Percentiles rank a stretch among this genome's conserved stretches.
phyloP scores from a whole-genome alignment of 176 grass and related monocot genomes.

The Musa schizocarpa region DNA sequence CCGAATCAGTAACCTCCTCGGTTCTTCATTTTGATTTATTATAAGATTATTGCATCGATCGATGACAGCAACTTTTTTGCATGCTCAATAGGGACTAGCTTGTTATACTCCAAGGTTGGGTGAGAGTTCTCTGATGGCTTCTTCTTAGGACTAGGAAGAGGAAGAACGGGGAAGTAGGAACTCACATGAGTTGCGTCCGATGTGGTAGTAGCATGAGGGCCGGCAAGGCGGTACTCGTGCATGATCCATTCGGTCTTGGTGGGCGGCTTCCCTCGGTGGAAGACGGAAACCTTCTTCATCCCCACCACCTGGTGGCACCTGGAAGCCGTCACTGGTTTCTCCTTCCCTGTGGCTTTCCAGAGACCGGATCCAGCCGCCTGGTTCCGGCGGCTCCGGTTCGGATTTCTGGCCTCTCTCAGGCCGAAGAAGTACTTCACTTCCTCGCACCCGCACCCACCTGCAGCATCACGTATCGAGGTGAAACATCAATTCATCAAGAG shows the following conservation, averaged over 20 bases:
- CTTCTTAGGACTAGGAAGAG: too few relatives aligned
- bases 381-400: background rate
- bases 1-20: background rate
- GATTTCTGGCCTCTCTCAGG: conserved; percentile 20
- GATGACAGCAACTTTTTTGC: background rate
- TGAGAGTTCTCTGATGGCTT: background rate
- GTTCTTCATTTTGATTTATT: background rate
- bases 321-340: conserved; percentile 31
- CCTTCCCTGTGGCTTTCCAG: conserved; percentile 58
- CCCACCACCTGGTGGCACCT: conserved; percentile 41
- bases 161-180: too few relatives aligned
- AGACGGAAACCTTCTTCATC: conserved; percentile 42
- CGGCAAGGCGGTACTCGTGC: conserved; percentile 64
- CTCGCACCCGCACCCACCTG: conserved; percentile 31
- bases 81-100: background rate
- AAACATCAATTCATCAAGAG: background rate
- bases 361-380: conserved; percentile 37
- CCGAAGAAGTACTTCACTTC: conserved; percentile 60
- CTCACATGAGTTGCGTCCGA: too few relatives aligned
- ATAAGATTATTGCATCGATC: conserved; percentile 1
- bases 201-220: background rate
- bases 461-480: background rate
- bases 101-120: background rate
- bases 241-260: conserved; percentile 44
- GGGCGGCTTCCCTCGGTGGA: conserved; percentile 32